Conservation (phyloP, 108 stramenopile genomes). For the Bacterosira constricta region DNA sequence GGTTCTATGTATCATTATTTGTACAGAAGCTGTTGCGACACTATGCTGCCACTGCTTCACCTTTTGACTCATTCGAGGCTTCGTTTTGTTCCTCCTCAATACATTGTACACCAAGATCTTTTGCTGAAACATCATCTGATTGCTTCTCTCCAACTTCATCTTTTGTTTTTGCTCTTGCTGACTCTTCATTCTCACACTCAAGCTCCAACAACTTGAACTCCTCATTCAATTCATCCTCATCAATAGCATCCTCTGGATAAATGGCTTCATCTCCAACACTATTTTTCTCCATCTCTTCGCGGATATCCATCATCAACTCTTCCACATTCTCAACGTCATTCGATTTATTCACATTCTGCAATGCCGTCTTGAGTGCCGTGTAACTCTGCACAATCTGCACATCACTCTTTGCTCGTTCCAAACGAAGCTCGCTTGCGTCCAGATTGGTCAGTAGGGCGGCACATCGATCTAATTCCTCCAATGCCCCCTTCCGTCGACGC, state of each 20-base stretch:
- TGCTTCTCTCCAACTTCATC: not conserved
- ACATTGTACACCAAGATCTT: too few species aligned
- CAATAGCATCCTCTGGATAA: not conserved
- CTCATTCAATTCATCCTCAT: constrained; percentile 37
- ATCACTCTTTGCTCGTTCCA: constrained; percentile 36
- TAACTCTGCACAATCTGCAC: constrained; percentile 28
- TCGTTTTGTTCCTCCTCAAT: too few species aligned
- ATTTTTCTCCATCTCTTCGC: constrained; percentile 25
- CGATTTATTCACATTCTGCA: constrained; percentile 21
- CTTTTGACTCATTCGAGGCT: too few species aligned
- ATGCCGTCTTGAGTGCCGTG: constrained; percentile 15
- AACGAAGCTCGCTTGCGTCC: constrained; percentile 32
- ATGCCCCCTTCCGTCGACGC: constrained; percentile 31
- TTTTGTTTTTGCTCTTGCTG: not conserved
- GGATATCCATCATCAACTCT: constrained; percentile 37
- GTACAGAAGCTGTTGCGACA: too few species aligned
- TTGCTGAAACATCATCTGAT: not conserved
- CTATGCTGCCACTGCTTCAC: too few species aligned
- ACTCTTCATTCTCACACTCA: constrained; percentile 18
- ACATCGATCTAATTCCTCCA: constrained; percentile 43
- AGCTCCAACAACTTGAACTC: constrained; percentile 38
- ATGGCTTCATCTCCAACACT: not conserved
- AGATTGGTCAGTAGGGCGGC: constrained; percentile 28
- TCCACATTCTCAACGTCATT: constrained; percentile 21
- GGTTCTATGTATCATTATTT: too few species aligned